These are phyloP conservation scores for Musa itinerans DNA, from an alignment of 176 grass and related monocot species.

Conservation along the genomic window DNA sequence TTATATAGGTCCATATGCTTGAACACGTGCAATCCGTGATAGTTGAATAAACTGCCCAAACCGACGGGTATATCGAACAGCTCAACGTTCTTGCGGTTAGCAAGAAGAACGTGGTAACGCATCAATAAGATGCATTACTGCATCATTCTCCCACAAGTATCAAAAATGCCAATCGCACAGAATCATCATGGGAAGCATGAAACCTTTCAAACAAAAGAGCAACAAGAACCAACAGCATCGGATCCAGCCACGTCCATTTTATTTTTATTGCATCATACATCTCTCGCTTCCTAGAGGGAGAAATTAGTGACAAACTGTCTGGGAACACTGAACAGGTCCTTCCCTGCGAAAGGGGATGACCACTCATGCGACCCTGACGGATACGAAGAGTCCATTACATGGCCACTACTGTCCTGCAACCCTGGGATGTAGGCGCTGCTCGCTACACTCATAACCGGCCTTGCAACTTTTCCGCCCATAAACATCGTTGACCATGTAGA, in stretches of 20 bases:
- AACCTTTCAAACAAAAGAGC: slow-evolving; percentile 48
- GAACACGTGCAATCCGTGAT: too few species aligned
- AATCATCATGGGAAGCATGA: background rate
- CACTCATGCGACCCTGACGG: slow-evolving; percentile 47
- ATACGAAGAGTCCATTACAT: slow-evolving; percentile 21
- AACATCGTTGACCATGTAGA: slow-evolving; percentile 99
- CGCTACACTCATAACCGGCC: slow-evolving; percentile 20
- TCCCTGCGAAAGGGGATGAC: slow-evolving; percentile 51
- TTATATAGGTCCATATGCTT: too few species aligned
- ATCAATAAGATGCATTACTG: background rate
- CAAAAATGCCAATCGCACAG: background rate
- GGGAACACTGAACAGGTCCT: slow-evolving; percentile 43
- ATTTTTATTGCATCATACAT: slow-evolving; percentile 45
- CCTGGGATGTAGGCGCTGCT: slow-evolving; percentile 22
- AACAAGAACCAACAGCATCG: slow-evolving; percentile 43
- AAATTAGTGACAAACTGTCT: slow-evolving; percentile 1
- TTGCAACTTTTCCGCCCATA: slow-evolving; percentile 61
- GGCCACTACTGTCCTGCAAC: slow-evolving; percentile 35
- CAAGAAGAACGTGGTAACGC: background rate
- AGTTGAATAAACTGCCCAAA: too few species aligned
- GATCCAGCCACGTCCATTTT: slow-evolving; percentile 37
- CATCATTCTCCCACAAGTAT: background rate
- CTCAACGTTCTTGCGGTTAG: too few species aligned
- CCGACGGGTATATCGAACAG: too few species aligned
- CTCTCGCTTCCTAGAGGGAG: slow-evolving; percentile 42